Evolutionary conservation across 2,329 filamentous ascomycete genomes (phyloP), one percentile per base, ranked within the genome.

Genomic region (Monilinia fructigena): DNA sequence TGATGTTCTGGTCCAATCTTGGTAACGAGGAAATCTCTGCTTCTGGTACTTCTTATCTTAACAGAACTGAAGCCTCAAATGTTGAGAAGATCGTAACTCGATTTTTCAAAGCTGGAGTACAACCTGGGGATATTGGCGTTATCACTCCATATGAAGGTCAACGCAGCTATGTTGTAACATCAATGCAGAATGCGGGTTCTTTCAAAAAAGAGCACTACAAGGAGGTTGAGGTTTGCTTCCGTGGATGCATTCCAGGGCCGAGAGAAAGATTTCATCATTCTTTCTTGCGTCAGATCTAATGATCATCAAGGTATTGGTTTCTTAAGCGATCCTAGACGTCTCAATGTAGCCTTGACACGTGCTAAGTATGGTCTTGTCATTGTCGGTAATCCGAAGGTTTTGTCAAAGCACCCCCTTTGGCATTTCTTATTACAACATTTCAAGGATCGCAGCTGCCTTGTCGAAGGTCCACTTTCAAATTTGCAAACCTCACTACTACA

Each of bases 1-100:
- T 99, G 95, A 98, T 98, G 95, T 99, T 99, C 81, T 99, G 95
- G 95, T 96, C 93, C 35, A 99, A 99, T 77, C 82, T 97, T 65
- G 95, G 95, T 68, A 96, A 96, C 68, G 95, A 99, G 78, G 95
- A 99, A 78, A 99, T 99, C 61, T 97, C 94, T 8, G 95, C 95
- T 1, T 97, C 93, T 35, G 95, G 95, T 75, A 99, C 95, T 2
- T 98, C 94, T 2, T 99, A 99, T 76, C 89, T 99, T 72, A 99
- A 99, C 79, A 91, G 95, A 56, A 98, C 95, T 1, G 95, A 99
- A 78, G 93, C 95, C 4, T 91, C 93, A 56, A 98, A 98, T 71
- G 95, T 99, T 42, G 95, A 99, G 80, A 99, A 99, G 83, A 93
- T 97, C 68, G 93, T 99, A 53, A 97, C 94, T 12, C 90, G 95